Evolutionary conservation across 2,329 filamentous ascomycete genomes (phyloP).

Genomic region (Samsoniella hepiali): DNA sequence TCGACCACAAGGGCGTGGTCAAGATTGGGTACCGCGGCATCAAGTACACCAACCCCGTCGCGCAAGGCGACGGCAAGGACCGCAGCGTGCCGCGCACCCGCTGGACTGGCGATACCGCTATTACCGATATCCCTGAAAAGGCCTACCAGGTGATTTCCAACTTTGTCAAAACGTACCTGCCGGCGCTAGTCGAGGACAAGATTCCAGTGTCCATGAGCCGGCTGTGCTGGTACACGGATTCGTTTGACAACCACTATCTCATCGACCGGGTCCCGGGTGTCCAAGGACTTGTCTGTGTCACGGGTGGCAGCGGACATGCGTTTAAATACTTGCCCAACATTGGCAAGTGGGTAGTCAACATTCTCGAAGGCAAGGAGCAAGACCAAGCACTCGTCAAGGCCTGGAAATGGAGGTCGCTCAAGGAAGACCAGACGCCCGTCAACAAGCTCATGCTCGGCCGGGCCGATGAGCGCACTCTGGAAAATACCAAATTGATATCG

Average conservation of each 20-base stretch:
- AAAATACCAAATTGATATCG: not conserved
- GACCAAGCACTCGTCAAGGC: conserved; percentile 27
- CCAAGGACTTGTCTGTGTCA: conserved; percentile 58
- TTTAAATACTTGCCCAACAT: conserved; percentile 61
- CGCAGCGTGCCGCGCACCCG: conserved; percentile 40
- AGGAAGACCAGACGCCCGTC: not conserved
- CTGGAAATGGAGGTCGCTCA: conserved; percentile 25
- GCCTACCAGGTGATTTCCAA: conserved; percentile 28
- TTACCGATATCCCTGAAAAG: conserved; percentile 27
- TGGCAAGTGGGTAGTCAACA: conserved; percentile 51
- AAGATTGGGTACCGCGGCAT: conserved; percentile 50
- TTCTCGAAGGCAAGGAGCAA: conserved; percentile 39
- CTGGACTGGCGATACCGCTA: conserved; percentile 29
- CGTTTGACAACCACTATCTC: conserved; percentile 33
- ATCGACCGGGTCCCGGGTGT: conserved; percentile 44
- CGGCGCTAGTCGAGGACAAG: conserved; percentile 33
- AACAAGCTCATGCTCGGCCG: conserved; percentile 11
- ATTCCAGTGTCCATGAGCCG: conserved; percentile 29
- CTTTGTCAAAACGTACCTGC: conserved; percentile 41
- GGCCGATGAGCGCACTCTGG: not conserved
- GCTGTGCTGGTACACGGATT: conserved; percentile 34
- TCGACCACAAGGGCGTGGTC: conserved; percentile 40
- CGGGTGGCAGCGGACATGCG: conserved; percentile 58
- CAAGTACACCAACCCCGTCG: conserved; percentile 46
- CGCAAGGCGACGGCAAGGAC: conserved; percentile 34